Evolutionary conservation across 257 asterid genomes (phyloP), one percentile per base, ranked within the genome.

Genomic region (Solanum megistacrolobum): DNA sequence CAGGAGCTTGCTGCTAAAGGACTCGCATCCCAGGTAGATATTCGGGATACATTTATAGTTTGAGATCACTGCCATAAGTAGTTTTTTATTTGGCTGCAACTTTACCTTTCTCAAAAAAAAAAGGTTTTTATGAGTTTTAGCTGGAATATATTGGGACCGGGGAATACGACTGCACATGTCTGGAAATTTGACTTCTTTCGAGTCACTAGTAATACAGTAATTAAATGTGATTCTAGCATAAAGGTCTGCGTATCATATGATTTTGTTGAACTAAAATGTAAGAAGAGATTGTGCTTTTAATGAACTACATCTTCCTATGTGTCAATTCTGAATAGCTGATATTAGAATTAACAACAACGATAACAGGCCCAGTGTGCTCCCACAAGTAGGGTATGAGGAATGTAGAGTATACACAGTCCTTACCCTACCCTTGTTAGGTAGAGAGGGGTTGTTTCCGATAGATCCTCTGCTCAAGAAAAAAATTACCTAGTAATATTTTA

Each of bases 1-100:
- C 95, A 94, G 91, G 98, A 96, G 76, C 98, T 97, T 66, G 99
- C 94, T 91, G 89, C 91, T 4, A 39, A 94, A 90, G 99, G 99
- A 85, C 98, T 95, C 35, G 98, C 98, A 79, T 92, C 96, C 16
- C 62, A 94, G 98, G 99, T 97, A 92, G 88, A 87, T 25, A 62
- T 55, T 55, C 4, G 32, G n/a, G 60, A 38, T 72, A 58, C 39
- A 12, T 34, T 16, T 72, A n/a, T 86, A 20, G 76, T 86, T 43
- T 68, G 39, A 43, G 62, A 39, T 78, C 88, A 31, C 69, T 27
- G 60, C 27, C 21, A n/a, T 23, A 5, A 23, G 14, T 36, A 74
- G 6, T 36, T 74, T 21, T 74, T 74, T 16, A 11, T 7, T 74
- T 74, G 52, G 12, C 12, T 14, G 83, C 34, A 58, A 58, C 68